Percentiles rank a stretch among this genome's conserved stretches.
These are phyloP conservation scores for Synura sp. DNA, from an alignment of 352 stramenopile species.

Conservation along the genomic window DNA sequence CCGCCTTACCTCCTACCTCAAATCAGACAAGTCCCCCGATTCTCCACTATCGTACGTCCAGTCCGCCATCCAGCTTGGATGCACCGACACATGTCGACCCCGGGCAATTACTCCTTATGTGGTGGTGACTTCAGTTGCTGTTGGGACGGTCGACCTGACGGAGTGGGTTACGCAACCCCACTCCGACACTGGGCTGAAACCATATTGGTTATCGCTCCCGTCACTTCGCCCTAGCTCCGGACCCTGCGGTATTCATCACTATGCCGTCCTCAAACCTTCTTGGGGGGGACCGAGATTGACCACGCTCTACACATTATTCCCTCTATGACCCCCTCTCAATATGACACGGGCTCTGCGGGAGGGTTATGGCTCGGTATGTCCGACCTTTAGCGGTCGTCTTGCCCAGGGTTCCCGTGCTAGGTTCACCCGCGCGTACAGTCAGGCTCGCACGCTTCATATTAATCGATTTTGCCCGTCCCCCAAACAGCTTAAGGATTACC, in stretches of 20 bases:
- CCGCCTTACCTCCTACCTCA: not conserved
- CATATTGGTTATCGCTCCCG: not conserved
- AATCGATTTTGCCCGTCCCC: too few species aligned
- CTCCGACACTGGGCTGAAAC: not conserved
- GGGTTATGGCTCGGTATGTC: conserved; percentile 4
- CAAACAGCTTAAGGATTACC: too few species aligned
- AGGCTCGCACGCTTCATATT: not conserved
- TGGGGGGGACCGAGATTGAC: not conserved
- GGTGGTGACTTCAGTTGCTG: too few species aligned
- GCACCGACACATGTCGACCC: not conserved
- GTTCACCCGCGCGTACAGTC: not conserved
- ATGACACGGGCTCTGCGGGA: not conserved
- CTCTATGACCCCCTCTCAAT: not conserved
- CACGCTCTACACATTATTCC: not conserved
- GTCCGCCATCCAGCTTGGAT: not conserved
- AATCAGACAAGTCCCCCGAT: too few species aligned
- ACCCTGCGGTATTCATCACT: conserved; percentile 7
- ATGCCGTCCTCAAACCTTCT: not conserved
- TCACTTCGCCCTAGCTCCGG: not conserved
- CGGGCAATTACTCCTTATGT: not conserved
- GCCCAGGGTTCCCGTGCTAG: not conserved
- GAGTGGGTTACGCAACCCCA: not conserved
- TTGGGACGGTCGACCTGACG: not conserved
- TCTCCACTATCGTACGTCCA: too few species aligned
- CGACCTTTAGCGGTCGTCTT: not conserved